Evolutionary conservation across 345 rosid genomes (phyloP).

Genomic region (Acer yangbiense): DNA sequence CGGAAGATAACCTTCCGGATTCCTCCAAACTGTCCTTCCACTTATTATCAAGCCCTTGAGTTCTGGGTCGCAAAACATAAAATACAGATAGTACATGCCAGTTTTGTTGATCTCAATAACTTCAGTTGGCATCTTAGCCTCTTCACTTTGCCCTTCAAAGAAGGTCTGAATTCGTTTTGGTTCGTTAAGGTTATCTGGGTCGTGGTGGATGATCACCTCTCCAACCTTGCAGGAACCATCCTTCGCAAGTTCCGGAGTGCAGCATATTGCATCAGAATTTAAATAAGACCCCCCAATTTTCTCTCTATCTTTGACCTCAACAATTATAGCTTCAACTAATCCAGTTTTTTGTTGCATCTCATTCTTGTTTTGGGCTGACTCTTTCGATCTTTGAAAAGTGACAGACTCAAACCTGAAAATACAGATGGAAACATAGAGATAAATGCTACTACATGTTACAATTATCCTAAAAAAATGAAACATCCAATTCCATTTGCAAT

Average conservation of each 20-base stretch:
- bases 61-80: conserved; percentile 48
- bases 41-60: conserved; percentile 30
- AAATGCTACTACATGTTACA: not conserved
- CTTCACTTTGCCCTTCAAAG: conserved; percentile 45
- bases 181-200: conserved; percentile 21
- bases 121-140: conserved; percentile 38
- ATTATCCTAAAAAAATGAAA: not conserved
- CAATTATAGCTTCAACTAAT: conserved; percentile 41
- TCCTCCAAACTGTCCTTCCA: conserved; percentile 50
- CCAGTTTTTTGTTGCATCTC: conserved; percentile 55
- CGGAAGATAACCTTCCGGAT: conserved; percentile 44
- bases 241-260: conserved; percentile 35
- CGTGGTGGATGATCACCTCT: conserved; percentile 42
- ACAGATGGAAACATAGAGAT: not conserved
- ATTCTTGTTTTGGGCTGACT: conserved; percentile 32
- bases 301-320: conserved; percentile 41
- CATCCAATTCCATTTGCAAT: not conserved
- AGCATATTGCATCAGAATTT: conserved; percentile 39
- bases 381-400: conserved; percentile 38
- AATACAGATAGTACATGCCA: conserved; percentile 50
- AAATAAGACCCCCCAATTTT: conserved; percentile 39
- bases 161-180: conserved; percentile 39
- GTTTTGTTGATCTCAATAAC: conserved; percentile 36
- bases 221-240: conserved; percentile 43
- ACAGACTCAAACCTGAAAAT: conserved; percentile 43